A percentile compares a stretch with the other conserved stretches of the same genome.
Conservation (phyloP, 352 stramenopile genomes). For the Pythium brassicae region DNA sequence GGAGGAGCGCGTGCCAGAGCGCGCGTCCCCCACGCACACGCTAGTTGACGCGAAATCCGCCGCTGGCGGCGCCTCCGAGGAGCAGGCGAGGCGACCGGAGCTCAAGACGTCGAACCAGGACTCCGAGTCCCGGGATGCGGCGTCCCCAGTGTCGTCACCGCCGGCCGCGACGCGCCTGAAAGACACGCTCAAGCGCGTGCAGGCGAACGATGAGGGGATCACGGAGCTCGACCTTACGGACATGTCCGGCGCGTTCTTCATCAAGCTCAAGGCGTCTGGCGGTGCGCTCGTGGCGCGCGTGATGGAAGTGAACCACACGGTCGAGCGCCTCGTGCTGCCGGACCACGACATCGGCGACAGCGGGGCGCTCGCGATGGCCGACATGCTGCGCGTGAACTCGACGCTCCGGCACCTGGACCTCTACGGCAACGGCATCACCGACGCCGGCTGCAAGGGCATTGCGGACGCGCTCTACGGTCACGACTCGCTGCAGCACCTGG, state of each 20-base stretch:
- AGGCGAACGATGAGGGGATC: constrained; percentile 46
- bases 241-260: constrained; percentile 38
- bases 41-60: neutral
- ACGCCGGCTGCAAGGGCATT: constrained; percentile 20
- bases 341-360: constrained; percentile 48
- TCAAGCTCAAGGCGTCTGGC: constrained; percentile 31
- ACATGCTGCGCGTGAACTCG: constrained; percentile 47
- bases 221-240: constrained; percentile 53
- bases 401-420: constrained; percentile 47
- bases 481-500: constrained; percentile 39
- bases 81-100: neutral
- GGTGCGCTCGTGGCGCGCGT: constrained; percentile 44
- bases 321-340: constrained; percentile 36
- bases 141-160: too few species aligned
- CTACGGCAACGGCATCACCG: constrained; percentile 45
- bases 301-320: constrained; percentile 46
- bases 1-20: constrained; percentile 12
- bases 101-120: constrained; percentile 7
- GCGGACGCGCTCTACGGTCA: constrained; percentile 42
- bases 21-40: constrained; percentile 4
- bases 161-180: constrained; percentile 29
- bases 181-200: constrained; percentile 52
- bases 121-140: too few species aligned
- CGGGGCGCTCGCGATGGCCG: constrained; percentile 39
- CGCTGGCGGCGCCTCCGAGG: too few species aligned